Conservation (phyloP, 441 rosid species). For the Croton setiger region DNA sequence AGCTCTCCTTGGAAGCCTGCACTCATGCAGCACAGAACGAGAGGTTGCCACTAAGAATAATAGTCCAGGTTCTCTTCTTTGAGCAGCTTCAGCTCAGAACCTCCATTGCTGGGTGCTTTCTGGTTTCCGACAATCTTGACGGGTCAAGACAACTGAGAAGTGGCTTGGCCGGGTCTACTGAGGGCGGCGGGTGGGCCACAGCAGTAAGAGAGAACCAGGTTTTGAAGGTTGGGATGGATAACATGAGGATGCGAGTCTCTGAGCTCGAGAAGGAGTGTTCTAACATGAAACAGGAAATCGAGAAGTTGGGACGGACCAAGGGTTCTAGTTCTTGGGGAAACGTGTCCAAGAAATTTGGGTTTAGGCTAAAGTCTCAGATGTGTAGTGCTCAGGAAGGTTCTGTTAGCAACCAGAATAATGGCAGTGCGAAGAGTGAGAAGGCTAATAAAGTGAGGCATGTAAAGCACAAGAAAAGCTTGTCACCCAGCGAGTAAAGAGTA, state of each 20-base stretch:
- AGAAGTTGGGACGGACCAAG: slow-evolving; percentile 69
- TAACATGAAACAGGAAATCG: slow-evolving; percentile 89
- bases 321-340: slow-evolving; percentile 62
- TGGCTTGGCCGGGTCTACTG: slow-evolving; percentile 60
- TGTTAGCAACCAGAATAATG: slow-evolving; percentile 59
- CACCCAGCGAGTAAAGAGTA: slow-evolving; percentile 34
- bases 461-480: slow-evolving; percentile 57
- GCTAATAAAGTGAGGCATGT: slow-evolving; percentile 46
- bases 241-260: slow-evolving; percentile 82
- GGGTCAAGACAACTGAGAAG: slow-evolving; percentile 85
- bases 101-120: slow-evolving; percentile 90
- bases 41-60: slow-evolving; percentile 80
- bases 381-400: slow-evolving; percentile 92
- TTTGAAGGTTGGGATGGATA: slow-evolving; percentile 93
- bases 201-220: slow-evolving; percentile 96
- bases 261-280: slow-evolving; percentile 95
- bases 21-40: slow-evolving; percentile 99
- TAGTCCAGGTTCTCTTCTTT: slow-evolving; percentile 92
- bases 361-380: slow-evolving; percentile 92
- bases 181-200: slow-evolving; percentile 97
- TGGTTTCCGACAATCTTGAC: slow-evolving; percentile 90
- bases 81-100: slow-evolving; percentile 99
- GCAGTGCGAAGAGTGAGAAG: slow-evolving; percentile 53
- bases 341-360: slow-evolving; percentile 79
- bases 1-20: slow-evolving; percentile 96